phyloP scores from a whole-genome alignment of 179 eudicot genomes.

The Beta macrorhiza region DNA sequence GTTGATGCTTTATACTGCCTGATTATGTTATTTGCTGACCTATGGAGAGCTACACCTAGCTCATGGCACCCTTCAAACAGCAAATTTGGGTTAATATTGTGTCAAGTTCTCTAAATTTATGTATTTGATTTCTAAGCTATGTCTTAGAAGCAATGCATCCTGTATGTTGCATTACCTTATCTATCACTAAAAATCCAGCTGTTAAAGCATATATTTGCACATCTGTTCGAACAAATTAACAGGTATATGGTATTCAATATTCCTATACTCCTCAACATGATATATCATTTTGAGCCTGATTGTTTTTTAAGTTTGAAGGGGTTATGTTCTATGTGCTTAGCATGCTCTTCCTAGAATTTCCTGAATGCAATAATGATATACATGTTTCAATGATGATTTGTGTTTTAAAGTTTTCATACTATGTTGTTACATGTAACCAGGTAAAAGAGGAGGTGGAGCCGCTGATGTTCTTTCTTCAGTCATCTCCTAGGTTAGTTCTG shows the following conservation, averaged over 20 bases:
- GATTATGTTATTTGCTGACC: not conserved
- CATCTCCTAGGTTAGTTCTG: slow-evolving; percentile 44
- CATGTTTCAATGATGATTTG: not conserved
- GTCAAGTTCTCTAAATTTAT: not conserved
- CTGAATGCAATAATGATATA: not conserved
- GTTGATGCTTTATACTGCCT: not conserved
- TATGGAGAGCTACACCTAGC: not conserved
- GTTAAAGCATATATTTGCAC: not conserved
- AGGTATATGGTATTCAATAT: not conserved
- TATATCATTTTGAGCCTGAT: not conserved
- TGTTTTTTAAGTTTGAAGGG: not conserved
- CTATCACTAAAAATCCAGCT: not conserved
- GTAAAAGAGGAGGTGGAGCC: slow-evolving; percentile 55
- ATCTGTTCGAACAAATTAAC: not conserved
- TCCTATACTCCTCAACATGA: not conserved
- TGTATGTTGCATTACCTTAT: not conserved
- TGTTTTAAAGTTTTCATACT: too few species aligned
- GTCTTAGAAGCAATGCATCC: not conserved
- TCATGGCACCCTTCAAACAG: not conserved
- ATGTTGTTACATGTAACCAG: slow-evolving; percentile 25
- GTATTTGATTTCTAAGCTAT: not conserved
- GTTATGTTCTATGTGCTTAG: not conserved
- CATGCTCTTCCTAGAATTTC: not conserved
- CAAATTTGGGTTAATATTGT: not conserved
- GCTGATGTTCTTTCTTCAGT: slow-evolving; percentile 21